phyloP scores from a whole-genome alignment of 2,329 filamentous ascomycete genomes.

The Pseudomassariella vexata region DNA sequence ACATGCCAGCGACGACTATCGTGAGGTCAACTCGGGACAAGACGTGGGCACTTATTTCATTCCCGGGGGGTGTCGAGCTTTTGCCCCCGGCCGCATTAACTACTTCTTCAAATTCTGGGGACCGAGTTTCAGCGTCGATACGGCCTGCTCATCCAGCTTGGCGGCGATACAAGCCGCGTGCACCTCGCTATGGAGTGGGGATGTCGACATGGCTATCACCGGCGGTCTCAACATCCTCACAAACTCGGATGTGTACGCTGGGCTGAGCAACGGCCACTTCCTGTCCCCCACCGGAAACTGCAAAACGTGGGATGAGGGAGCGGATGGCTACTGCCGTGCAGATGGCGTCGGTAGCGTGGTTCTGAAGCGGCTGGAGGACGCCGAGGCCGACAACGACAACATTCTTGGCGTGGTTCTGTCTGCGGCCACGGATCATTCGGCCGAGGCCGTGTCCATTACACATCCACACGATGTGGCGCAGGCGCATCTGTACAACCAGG shows the following conservation, averaged over 20 bases:
- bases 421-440: too few species aligned
- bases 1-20: constrained; percentile 70
- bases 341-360: constrained; percentile 44
- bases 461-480: too few species aligned
- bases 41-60: constrained; percentile 57
- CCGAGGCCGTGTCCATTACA: too few species aligned
- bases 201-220: constrained; percentile 60
- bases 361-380: constrained; percentile 45
- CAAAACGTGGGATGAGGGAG: constrained; percentile 59
- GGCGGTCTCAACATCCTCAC: constrained; percentile 61
- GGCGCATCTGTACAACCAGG: constrained; percentile 50
- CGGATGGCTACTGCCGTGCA: constrained; percentile 51
- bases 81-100: constrained; percentile 56
- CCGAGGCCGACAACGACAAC: too few species aligned
- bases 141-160: constrained; percentile 71
- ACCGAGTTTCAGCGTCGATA: constrained; percentile 67
- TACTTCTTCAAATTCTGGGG: constrained; percentile 74
- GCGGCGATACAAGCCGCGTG: constrained; percentile 63
- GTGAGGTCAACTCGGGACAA: constrained; percentile 67
- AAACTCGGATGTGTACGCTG: constrained; percentile 59
- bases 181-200: constrained; percentile 53
- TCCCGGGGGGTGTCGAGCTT: constrained; percentile 35
- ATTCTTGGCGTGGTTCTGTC: too few species aligned
- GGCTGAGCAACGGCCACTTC: constrained; percentile 59
- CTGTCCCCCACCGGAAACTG: constrained; percentile 40